These are phyloP conservation scores for Nannizzia gypsea DNA, from an alignment of 2,329 filamentous ascomycete species.

Conservation along the genomic window DNA sequence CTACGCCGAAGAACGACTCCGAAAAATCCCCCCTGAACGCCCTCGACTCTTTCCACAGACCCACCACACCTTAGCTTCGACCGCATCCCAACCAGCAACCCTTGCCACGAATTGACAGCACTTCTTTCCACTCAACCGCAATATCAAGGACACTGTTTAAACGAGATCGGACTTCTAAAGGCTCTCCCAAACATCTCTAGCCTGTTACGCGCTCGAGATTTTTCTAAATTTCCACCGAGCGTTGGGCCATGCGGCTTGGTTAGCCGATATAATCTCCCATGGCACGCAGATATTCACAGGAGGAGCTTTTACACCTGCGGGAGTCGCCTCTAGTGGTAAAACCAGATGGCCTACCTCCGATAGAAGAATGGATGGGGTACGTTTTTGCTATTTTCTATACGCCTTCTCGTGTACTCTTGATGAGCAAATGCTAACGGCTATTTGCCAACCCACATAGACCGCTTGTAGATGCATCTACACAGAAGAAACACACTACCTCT, in stretches of 20 bases:
- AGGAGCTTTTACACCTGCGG: constrained; percentile 63
- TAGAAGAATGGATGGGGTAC: constrained; percentile 96
- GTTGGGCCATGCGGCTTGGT: constrained; percentile 16
- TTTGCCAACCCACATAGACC: constrained; percentile 23
- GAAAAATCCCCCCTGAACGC: neutral
- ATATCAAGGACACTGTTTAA: neutral
- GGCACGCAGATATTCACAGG: constrained; percentile 57
- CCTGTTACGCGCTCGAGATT: neutral
- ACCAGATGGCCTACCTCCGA: constrained; percentile 65
- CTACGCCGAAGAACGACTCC: neutral
- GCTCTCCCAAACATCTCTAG: neutral
- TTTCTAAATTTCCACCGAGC: neutral
- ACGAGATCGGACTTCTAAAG: neutral
- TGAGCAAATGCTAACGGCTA: constrained; percentile 12
- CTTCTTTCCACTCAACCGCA: neutral
- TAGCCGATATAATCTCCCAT: constrained; percentile 17
- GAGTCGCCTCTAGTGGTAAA: constrained; percentile 74
- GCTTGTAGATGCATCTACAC: constrained; percentile 31
- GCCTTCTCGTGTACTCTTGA: constrained; percentile 6
- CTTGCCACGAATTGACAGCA: constrained; percentile 3
- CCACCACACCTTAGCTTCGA: neutral
- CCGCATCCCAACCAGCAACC: constrained; percentile 1
- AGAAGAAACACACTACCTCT: constrained; percentile 27
- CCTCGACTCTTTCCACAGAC: neutral
- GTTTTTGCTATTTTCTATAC: constrained; percentile 20